A percentile compares a stretch with the other conserved stretches of the same genome.
phyloP scores from a whole-genome alignment of 768 basidiomycete species.

The Psilocybe subaeruginosa region DNA sequence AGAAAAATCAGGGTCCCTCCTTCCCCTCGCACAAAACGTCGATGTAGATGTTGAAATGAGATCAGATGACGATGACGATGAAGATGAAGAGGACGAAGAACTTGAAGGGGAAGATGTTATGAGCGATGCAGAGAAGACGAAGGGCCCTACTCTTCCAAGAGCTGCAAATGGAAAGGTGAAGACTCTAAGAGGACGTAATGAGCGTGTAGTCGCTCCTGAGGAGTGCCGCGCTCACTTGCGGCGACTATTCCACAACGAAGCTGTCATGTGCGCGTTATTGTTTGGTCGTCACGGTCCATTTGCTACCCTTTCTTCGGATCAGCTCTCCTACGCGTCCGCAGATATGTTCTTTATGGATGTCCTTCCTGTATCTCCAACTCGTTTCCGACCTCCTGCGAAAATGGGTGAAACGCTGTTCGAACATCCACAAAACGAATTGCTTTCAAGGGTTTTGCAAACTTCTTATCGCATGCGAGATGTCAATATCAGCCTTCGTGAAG shows the following conservation, averaged over 20 bases:
- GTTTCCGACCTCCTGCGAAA: slow-evolving; percentile 92
- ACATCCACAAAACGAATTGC: slow-evolving; percentile 92
- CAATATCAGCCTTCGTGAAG: slow-evolving; percentile 64
- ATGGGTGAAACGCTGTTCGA: slow-evolving; percentile 95
- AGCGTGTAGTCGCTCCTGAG: slow-evolving; percentile 87
- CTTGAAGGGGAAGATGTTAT: slow-evolving; percentile 39
- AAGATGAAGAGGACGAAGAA: slow-evolving; percentile 54
- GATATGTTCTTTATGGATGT: slow-evolving; percentile 99
- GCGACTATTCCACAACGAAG: slow-evolving; percentile 82
- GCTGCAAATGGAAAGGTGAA: slow-evolving; percentile 82
- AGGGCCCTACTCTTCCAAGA: slow-evolving; percentile 50
- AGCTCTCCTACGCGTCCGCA: slow-evolving; percentile 72
- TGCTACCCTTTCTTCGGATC: slow-evolving; percentile 58
- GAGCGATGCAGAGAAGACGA: slow-evolving; percentile 22
- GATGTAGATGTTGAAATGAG: slow-evolving; percentile 51
- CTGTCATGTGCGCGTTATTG: slow-evolving; percentile 80
- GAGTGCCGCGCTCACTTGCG: slow-evolving; percentile 96
- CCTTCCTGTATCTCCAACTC: slow-evolving; percentile 88
- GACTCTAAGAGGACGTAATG: slow-evolving; percentile 77
- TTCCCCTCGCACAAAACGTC: slow-evolving; percentile 22
- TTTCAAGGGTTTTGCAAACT: slow-evolving; percentile 79
- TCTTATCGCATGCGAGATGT: slow-evolving; percentile 81
- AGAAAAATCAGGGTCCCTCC: slow-evolving; percentile 42
- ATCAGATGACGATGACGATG: slow-evolving; percentile 53
- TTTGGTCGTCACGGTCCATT: slow-evolving; percentile 94